These are phyloP conservation scores for Fagopyrum homotropicum DNA, from an alignment of 148 eudicot genomes.

Conservation along the genomic window DNA sequence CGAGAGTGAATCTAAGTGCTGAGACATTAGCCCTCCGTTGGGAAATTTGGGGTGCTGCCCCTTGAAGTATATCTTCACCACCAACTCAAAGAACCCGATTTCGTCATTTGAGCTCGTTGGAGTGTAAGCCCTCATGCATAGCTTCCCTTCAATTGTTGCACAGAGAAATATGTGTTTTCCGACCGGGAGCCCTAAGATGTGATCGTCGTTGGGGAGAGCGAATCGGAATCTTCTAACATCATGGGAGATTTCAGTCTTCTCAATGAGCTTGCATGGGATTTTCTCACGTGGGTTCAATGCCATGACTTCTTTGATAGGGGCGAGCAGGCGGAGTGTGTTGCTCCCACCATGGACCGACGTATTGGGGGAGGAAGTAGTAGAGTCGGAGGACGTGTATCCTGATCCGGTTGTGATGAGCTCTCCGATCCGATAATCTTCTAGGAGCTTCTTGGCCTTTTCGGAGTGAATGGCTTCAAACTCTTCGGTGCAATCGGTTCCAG, in stretches of 20 bases:
- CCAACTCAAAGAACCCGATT: constrained; percentile 68
- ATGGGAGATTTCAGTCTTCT: constrained; percentile 58
- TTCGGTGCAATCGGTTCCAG: constrained; percentile 86
- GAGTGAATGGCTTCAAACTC: constrained; percentile 96
- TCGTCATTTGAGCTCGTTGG: constrained; percentile 60
- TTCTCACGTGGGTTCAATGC: constrained; percentile 39
- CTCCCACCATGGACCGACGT: constrained; percentile 57
- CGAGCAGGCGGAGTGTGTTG: constrained; percentile 17
- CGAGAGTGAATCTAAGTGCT: constrained; percentile 50
- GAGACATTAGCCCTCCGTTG: constrained; percentile 77
- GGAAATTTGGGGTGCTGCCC: constrained; percentile 59
- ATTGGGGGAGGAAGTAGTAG: constrained; percentile 48
- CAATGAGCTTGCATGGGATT: constrained; percentile 61
- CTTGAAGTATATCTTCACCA: constrained; percentile 72
- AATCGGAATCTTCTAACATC: constrained; percentile 65
- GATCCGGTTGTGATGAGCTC: constrained; percentile 53
- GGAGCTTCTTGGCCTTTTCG: constrained; percentile 64
- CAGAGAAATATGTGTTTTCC: constrained; percentile 85
- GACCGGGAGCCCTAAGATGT: constrained; percentile 65
- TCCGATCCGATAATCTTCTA: constrained; percentile 66
- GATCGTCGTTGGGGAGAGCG: constrained; percentile 58
- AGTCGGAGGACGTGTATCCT: constrained; percentile 32
- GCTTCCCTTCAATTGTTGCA: constrained; percentile 54
- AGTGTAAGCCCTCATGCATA: constrained; percentile 92
- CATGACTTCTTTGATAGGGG: constrained; percentile 47